phyloP scores from a whole-genome alignment of 345 rosid genomes.

The Clausena lansium region DNA sequence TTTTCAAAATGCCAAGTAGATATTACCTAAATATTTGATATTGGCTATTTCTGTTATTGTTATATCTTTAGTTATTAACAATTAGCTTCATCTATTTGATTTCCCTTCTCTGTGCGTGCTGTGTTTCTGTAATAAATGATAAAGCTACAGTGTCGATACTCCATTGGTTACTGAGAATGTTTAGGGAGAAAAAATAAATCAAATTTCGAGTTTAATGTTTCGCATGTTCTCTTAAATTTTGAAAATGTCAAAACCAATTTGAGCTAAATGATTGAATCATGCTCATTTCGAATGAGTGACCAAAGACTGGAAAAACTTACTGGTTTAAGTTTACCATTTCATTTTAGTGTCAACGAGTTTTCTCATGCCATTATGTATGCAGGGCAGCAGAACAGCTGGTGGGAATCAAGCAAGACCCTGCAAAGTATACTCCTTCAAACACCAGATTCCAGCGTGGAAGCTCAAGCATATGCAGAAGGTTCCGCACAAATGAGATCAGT shows the following conservation, averaged over 20 bases:
- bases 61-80: background rate
- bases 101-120: background rate
- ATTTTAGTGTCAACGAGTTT: background rate
- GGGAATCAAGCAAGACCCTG: constrained; percentile 86
- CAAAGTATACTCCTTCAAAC: constrained; percentile 89
- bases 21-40: background rate
- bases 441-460: constrained; percentile 97
- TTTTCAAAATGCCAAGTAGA: background rate
- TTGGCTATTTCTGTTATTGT: background rate
- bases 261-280: background rate
- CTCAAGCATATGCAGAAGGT: constrained; percentile 85
- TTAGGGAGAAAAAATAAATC: background rate
- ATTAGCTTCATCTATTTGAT: background rate
- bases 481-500: constrained; percentile 65
- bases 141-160: background rate
- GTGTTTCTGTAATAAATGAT: background rate
- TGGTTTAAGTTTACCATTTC: background rate
- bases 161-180: background rate
- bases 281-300: background rate
- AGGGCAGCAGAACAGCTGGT: constrained; percentile 97
- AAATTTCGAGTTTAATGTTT: background rate
- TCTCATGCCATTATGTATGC: constrained; percentile 10
- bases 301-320: background rate
- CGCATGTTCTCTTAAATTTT: too few relatives aligned
- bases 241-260: background rate